These are phyloP conservation scores for Petunia hybrid DNA, from an alignment of 305 asterid species.

Conservation along the genomic window DNA sequence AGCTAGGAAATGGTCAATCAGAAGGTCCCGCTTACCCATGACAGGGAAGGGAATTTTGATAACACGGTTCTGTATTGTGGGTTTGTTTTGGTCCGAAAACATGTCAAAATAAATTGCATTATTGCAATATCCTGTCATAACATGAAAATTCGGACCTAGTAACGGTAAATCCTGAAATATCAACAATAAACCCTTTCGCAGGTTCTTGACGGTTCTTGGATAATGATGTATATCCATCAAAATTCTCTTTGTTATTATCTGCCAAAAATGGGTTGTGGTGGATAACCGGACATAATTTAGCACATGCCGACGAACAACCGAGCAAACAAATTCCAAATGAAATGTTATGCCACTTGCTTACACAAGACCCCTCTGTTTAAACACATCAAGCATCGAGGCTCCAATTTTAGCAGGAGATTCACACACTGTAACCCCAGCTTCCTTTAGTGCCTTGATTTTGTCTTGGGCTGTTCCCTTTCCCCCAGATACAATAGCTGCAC, in stretches of 20 bases:
- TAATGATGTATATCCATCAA: not conserved
- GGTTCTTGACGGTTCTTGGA: not conserved
- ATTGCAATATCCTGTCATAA: slow-evolving; percentile 4
- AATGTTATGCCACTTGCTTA: slow-evolving; percentile 36
- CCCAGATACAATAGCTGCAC: slow-evolving; percentile 93
- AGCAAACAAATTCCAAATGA: not conserved
- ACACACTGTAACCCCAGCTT: slow-evolving; percentile 89
- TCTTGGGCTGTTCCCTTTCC: slow-evolving; percentile 99
- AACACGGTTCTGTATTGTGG: not conserved
- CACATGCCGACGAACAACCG: not conserved
- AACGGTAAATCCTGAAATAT: not conserved
- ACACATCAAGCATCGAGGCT: slow-evolving; percentile 83
- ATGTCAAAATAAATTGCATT: not conserved
- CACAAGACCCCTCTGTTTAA: slow-evolving; percentile 91
- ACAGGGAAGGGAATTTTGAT: too few relatives aligned
- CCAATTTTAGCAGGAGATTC: slow-evolving; percentile 98
- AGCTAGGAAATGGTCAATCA: not conserved
- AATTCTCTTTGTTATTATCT: slow-evolving; percentile 28
- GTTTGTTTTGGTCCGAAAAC: slow-evolving; percentile 1
- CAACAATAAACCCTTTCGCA: not conserved
- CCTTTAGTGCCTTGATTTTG: slow-evolving; percentile 85
- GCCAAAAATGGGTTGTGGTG: slow-evolving; percentile 14
- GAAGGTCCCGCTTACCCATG: too few relatives aligned
- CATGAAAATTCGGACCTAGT: not conserved
- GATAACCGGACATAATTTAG: not conserved